A percentile compares a stretch with the other conserved stretches of the same genome.
These are phyloP conservation scores for Microbotryum violaceum DNA, from an alignment of 1,284 basidiomycete species.

Conservation along the genomic window DNA sequence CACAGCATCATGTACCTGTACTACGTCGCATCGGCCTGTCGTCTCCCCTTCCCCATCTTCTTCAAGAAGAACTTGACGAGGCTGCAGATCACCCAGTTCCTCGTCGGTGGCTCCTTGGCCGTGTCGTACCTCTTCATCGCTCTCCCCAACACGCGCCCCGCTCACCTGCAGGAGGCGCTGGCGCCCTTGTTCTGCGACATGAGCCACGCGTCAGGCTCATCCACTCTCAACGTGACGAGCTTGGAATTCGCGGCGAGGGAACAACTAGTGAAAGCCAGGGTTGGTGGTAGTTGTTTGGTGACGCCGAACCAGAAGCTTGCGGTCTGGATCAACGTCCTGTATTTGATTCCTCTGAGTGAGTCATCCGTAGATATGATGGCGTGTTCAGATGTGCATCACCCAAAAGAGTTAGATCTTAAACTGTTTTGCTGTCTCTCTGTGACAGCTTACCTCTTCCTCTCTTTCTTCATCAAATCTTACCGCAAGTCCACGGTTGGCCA, in stretches of 20 bases:
- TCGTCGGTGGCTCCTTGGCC: conserved; percentile 24
- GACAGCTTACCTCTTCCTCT: conserved; percentile 24
- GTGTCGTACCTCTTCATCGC: conserved; percentile 31
- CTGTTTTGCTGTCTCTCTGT: background rate
- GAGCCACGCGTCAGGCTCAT: background rate
- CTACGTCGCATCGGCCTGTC: conserved; percentile 37
- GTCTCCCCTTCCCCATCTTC: conserved; percentile 37
- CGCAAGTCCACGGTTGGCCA: background rate
- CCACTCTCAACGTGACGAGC: background rate
- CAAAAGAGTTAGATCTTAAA: background rate
- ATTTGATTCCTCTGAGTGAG: conserved; percentile 17
- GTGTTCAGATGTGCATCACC: background rate
- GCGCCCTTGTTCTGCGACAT: background rate
- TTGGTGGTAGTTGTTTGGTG: conserved; percentile 18
- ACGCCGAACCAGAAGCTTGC: conserved; percentile 17
- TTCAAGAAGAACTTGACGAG: conserved; percentile 34
- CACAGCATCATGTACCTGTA: conserved; percentile 37
- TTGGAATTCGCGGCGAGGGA: background rate
- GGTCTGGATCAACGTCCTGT: conserved; percentile 21
- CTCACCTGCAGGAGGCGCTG: background rate
- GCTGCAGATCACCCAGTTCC: conserved; percentile 29
- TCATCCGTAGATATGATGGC: background rate
- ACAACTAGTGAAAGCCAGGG: conserved; percentile 8
- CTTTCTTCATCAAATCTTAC: conserved; percentile 29
- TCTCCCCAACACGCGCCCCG: conserved; percentile 14